Base-by-base conservation (phyloP, 352 stramenopile genomes). In the Phytophthora uliginosa region DNA sequence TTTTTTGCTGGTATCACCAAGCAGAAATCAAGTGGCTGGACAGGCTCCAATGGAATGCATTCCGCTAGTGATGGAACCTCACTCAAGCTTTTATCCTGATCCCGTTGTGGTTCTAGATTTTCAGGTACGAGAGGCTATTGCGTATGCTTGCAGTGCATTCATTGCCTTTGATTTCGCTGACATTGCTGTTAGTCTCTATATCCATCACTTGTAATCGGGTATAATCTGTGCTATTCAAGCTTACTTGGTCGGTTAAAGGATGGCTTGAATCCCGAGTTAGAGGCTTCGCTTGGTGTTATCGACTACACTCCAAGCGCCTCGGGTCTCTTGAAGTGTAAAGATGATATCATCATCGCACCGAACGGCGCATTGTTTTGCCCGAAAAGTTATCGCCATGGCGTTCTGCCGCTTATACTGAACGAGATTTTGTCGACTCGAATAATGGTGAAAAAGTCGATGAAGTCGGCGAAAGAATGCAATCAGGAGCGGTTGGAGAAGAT, bases 211-310 rank as follows among this genome's bases (percentile, higher is more conserved):
- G 93, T 99, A 8, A 99, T 99, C 73, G 98, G 93, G 22, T 99
- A 99, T 78, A 99, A 99, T 81, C 77, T 99, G 6, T 99, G 98
- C 80, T 99, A 99, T 79, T 99, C 96, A 34, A 99, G 94, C 18
- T 90, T 97, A 51, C 80, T 99, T 36, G 98, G 98, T 10, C 97
- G 97, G 51, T 75, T 99, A 13, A 83, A 90, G 9, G 86, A 95
- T 70, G 89, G 90, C 4, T 59, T 93, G 13, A 81, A 94, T 26
- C 69, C 84, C 12, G 84, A 94, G 24, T 53, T 97, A 7, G 89
- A 97, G 59, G 62, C 72, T 7, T 75, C 76, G 2, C 73, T 97
- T 53, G 90, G 90, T 3, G 90, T 95, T 1, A 61, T 90, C 3
- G 71, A 89, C 54, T 91, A 88, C 40, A 53, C 69, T 31, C 80